Evolutionary conservation across 257 asterid genomes (phyloP).

Genomic region (Solanum chmielewskii): DNA sequence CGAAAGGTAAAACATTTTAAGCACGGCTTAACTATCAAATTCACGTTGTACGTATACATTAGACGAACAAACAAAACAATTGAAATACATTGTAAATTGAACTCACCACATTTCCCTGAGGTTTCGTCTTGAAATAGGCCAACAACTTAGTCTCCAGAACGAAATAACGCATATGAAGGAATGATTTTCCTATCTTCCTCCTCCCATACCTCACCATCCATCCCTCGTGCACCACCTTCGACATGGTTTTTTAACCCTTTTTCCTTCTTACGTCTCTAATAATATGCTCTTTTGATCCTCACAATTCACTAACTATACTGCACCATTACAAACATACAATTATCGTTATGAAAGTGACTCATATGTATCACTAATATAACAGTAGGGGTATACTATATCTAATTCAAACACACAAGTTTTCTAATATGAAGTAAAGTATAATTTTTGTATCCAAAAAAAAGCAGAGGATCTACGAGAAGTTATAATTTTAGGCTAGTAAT

Average conservation of each 20-base stretch:
- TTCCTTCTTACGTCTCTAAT: background rate
- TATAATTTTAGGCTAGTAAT: background rate
- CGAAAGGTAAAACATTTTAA: background rate
- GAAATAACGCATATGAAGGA: conserved; percentile 80
- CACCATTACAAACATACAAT: background rate
- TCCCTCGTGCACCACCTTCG: conserved; percentile 82
- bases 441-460: background rate
- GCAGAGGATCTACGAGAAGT: background rate
- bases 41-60: background rate
- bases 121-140: conserved; percentile 88
- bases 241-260: conserved; percentile 19
- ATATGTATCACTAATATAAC: no score
- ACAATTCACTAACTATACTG: background rate
- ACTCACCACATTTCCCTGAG: conserved; percentile 63
- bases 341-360: background rate
- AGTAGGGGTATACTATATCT: background rate
- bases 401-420: background rate
- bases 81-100: background rate
- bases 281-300: background rate
- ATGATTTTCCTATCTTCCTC: conserved; percentile 82
- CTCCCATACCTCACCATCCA: conserved; percentile 97
- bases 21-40: background rate
- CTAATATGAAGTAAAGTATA: background rate
- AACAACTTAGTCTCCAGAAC: conserved; percentile 68
- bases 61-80: background rate